Conservation (phyloP, 176 grass and related monocot species). For the Carex kokanica region DNA sequence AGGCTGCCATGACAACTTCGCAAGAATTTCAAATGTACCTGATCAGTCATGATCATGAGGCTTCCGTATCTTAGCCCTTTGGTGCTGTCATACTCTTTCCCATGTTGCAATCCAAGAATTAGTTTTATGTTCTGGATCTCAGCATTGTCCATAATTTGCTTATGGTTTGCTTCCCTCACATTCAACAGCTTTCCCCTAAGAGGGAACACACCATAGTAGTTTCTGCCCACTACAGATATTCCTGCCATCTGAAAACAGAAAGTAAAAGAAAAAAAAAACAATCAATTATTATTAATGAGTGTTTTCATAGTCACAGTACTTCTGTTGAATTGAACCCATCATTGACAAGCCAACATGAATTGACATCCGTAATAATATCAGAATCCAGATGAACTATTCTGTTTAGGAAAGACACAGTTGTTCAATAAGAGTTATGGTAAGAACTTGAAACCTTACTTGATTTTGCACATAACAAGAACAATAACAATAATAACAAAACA, state of each 20-base stretch:
- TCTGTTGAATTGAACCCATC: background rate
- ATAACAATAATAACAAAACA: background rate
- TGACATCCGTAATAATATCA: background rate
- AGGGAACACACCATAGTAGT: conserved; percentile 86
- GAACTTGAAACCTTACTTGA: background rate
- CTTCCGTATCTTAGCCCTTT: conserved; percentile 95
- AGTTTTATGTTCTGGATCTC: conserved; percentile 90
- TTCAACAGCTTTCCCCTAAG: conserved; percentile 84
- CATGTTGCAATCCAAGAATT: conserved; percentile 91
- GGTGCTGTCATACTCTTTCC: conserved; percentile 50
- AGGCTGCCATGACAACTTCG: background rate
- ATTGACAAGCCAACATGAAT: background rate
- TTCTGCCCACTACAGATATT: conserved; percentile 56
- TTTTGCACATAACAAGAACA: background rate
- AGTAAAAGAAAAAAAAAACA: background rate
- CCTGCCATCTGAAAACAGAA: conserved; percentile 67
- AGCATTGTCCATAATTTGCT: conserved; percentile 77
- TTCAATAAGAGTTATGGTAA: background rate
- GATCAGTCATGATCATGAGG: conserved; percentile 99
- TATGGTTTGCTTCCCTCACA: conserved; percentile 80
- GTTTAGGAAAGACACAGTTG: background rate
- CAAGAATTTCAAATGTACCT: conserved; percentile 33
- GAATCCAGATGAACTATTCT: background rate
- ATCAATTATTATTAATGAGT: background rate
- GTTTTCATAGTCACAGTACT: background rate